Evolutionary conservation across 202 grass and related monocot genomes (phyloP), one percentile per base, ranked within the genome.

Genomic region (Zoysia matrella): DNA sequence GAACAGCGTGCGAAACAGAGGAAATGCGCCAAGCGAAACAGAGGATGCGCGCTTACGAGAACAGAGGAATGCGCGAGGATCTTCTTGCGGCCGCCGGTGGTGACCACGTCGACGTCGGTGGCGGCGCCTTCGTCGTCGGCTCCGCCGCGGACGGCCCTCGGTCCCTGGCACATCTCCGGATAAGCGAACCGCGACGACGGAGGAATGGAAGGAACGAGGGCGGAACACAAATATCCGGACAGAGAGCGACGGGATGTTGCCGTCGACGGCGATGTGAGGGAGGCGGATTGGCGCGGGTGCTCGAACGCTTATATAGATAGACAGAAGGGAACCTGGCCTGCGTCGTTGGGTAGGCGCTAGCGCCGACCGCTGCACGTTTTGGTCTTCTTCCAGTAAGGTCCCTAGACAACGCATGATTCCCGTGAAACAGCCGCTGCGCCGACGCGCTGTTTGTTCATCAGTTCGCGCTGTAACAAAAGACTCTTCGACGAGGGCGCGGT

Each of bases 291-390:
- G 56, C 14, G 74, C 49, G 14, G 69, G 47, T 47, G 13, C 36
- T 73, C 14, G 45, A 62, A 68, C 40, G 46, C 11, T 90, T 86
- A 79, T 87, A 90, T 90, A 90, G 80, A 73, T 52, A 54, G 6
- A 39, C 5, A 7, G 56, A 15, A 60, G n/a, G 54, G 1, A 40
- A 8, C 10, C 54, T 16, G 14, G 22, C 22, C 22, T 30, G 22
- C 22, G 22, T 30, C 22, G 22, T 30, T 30, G 22, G 22, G 22
- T 0, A 0, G 22, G 22, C 46, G 42, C 11, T 56, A 10, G 36
- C 45, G 40, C 30, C 40, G 60, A 45, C 44, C 51, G 41, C 60
- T 39, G 15, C 36, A 56, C 10, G 42, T 70, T 30, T 30, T 30
- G 22, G 22, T 30, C 22, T 30, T 30, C 22, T 89, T 82, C 36